phyloP scores from a whole-genome alignment of 805 yeast species.

The Saccharomyces eubayanus region DNA sequence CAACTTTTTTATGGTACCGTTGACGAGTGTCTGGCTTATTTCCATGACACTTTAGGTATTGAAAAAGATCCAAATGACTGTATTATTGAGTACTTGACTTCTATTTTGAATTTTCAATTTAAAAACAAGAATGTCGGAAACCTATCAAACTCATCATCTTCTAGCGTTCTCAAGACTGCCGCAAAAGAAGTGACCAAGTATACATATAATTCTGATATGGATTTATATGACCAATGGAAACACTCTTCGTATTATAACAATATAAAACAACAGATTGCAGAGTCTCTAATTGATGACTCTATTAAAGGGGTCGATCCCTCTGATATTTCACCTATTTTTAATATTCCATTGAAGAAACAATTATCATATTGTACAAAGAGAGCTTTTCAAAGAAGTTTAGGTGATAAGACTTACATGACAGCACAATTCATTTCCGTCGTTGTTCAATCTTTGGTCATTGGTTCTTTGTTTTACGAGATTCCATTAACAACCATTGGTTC shows the following conservation, averaged over 20 bases:
- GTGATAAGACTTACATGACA: constrained; percentile 38
- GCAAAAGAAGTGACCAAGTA: background rate
- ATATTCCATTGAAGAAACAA: constrained; percentile 33
- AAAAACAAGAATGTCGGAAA: background rate
- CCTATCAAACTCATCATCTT: background rate
- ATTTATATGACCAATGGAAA: constrained; percentile 36
- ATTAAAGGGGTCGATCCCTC: constrained; percentile 20
- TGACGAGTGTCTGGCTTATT: constrained; percentile 38
- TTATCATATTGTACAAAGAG: constrained; percentile 38
- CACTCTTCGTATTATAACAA: constrained; percentile 20
- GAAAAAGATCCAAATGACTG: constrained; percentile 49
- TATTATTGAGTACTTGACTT: constrained; percentile 55
- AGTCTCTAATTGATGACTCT: constrained; percentile 26
- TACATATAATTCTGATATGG: constrained; percentile 33
- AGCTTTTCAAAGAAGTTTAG: constrained; percentile 36
- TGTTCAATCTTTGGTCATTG: constrained; percentile 36
- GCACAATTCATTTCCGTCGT: constrained; percentile 37
- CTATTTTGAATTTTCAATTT: constrained; percentile 40
- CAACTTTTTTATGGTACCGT: constrained; percentile 42
- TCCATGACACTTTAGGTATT: constrained; percentile 43
- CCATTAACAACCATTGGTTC: constrained; percentile 39
- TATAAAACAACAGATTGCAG: constrained; percentile 13
- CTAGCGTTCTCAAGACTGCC: background rate
- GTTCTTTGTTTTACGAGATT: constrained; percentile 44
- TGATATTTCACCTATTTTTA: constrained; percentile 24